phyloP scores from a whole-genome alignment of 176 grass and related monocot genomes.

The Zoysia japonica region DNA sequence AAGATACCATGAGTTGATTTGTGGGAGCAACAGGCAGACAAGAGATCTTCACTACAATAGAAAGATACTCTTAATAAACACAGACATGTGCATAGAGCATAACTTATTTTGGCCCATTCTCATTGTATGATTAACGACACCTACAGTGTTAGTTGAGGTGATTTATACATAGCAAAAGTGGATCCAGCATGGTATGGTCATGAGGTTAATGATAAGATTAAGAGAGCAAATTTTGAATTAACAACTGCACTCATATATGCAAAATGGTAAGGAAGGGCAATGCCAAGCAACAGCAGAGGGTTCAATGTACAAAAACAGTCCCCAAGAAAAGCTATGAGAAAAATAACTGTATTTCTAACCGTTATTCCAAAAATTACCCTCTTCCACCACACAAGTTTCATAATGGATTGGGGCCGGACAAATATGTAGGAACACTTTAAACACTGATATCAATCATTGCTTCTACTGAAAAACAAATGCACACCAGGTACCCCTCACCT shows the following conservation, averaged over 20 bases:
- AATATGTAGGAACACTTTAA: conserved; percentile 29
- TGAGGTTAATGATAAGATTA: background rate
- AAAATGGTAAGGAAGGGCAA: background rate
- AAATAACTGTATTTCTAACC: background rate
- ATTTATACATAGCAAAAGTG: conserved; percentile 1
- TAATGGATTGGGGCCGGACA: background rate
- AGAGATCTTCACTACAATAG: conserved; percentile 34
- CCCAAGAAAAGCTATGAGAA: background rate
- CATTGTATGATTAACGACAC: conserved; percentile 18
- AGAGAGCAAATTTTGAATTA: background rate
- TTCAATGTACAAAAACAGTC: background rate
- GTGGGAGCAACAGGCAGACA: conserved; percentile 44
- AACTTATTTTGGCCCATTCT: conserved; percentile 27
- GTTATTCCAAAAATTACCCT: conserved; percentile 10
- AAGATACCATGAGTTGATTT: conserved; percentile 52
- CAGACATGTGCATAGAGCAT: conserved; percentile 39
- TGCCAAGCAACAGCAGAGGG: background rate
- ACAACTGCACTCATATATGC: background rate
- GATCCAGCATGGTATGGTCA: background rate
- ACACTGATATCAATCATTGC: conserved; percentile 37
- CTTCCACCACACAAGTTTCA: conserved; percentile 8
- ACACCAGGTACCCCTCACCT: conserved; percentile 38
- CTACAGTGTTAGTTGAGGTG: background rate
- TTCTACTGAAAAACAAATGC: conserved; percentile 10
- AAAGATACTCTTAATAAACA: conserved; percentile 46